Percentiles rank a stretch among this genome's conserved stretches.
Evolutionary conservation across 2,329 filamentous ascomycete genomes (phyloP).

Genomic region (Neonectria punicea): DNA sequence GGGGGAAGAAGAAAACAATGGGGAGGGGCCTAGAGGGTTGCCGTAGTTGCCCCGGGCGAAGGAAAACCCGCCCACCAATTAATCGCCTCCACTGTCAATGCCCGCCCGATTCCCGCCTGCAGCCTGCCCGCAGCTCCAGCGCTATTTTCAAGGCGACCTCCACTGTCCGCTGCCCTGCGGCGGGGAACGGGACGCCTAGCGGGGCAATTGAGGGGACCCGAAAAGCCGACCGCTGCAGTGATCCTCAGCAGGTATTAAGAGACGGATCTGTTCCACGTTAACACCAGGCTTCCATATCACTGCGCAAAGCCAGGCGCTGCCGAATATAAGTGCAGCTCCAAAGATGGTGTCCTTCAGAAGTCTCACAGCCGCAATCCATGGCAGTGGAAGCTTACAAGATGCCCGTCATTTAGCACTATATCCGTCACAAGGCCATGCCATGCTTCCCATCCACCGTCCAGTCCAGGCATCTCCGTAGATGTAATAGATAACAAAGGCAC

Average conservation of each 20-base stretch:
- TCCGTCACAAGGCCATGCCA: neutral
- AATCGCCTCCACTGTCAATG: neutral
- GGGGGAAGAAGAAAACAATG: constrained; percentile 30
- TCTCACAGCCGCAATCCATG: neutral
- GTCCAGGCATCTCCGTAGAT: too few species aligned
- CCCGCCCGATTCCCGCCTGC: neutral
- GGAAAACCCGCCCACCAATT: neutral
- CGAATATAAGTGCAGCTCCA: neutral
- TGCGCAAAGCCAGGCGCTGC: neutral
- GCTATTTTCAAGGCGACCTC: neutral
- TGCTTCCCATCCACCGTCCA: neutral
- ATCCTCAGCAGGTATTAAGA: neutral
- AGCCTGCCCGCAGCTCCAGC: constrained; percentile 11
- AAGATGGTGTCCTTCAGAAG: neutral
- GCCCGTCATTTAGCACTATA: neutral
- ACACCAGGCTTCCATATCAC: neutral
- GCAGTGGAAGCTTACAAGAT: neutral
- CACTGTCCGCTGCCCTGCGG: neutral
- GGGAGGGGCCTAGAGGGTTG: constrained; percentile 29
- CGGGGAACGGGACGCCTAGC: neutral
- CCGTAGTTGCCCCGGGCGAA: constrained; percentile 39
- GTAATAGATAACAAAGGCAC: neutral
- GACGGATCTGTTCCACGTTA: neutral
- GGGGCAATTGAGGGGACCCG: constrained; percentile 7
- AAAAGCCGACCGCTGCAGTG: constrained; percentile 1